Evolutionary conservation across 2,329 filamentous ascomycete species (phyloP).

Genomic region (Paraphoma sp.): DNA sequence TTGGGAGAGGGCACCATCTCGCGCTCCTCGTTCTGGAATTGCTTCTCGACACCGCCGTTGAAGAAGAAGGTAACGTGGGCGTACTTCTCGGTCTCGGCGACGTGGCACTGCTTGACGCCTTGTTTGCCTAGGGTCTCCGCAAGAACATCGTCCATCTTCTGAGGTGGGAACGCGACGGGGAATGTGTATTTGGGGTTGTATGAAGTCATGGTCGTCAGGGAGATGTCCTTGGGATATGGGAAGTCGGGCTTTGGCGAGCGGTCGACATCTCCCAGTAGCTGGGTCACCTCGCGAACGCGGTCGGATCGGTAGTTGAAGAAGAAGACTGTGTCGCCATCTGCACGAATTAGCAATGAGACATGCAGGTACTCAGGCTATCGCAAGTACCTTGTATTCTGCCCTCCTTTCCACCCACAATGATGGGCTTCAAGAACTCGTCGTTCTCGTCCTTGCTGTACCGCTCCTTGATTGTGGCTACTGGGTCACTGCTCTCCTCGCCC

Average conservation of each 20-base stretch:
- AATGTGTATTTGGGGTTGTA: constrained; percentile 97
- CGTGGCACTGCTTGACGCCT: constrained; percentile 88
- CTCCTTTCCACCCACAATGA: constrained; percentile 89
- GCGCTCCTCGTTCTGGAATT: constrained; percentile 87
- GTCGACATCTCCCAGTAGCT: constrained; percentile 90
- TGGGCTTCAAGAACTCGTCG: constrained; percentile 98
- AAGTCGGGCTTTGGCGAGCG: constrained; percentile 90
- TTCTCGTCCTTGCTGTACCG: constrained; percentile 88
- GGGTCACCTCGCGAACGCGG: constrained; percentile 93
- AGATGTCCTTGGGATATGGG: constrained; percentile 86
- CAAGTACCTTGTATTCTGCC: constrained; percentile 79
- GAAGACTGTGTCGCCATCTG: constrained; percentile 92
- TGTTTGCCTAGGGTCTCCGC: constrained; percentile 96
- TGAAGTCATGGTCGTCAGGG: constrained; percentile 94
- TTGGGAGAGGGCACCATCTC: constrained; percentile 95
- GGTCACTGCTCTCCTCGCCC: constrained; percentile 84
- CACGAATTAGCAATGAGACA: constrained; percentile 34
- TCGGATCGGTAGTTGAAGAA: constrained; percentile 99
- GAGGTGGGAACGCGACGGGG: constrained; percentile 88
- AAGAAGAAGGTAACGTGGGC: constrained; percentile 99
- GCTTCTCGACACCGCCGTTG: constrained; percentile 98
- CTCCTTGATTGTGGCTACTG: constrained; percentile 84
- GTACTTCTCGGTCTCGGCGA: constrained; percentile 99
- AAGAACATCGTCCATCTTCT: constrained; percentile 97
- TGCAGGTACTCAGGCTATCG: constrained; percentile 30